Base-by-base conservation (phyloP, 768 basidiomycete species). In the Pisolithus albus region DNA sequence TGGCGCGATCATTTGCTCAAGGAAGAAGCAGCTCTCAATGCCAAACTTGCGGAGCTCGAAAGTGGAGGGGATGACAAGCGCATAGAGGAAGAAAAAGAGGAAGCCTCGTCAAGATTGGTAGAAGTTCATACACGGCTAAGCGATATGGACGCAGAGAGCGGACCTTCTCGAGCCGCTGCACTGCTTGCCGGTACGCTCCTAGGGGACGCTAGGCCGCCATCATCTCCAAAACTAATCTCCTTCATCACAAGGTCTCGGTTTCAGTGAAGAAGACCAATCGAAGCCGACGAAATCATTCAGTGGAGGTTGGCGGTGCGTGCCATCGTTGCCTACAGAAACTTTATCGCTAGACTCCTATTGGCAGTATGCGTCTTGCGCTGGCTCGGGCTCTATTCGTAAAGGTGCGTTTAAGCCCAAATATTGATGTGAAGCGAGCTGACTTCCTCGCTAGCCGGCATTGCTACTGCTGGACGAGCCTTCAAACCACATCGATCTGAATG, bases 131-230 rank as follows among this genome's bases (percentile, higher is more conserved):
- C 86, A 43, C 80, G 87, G 44, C 70, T 98, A 43, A 83, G 92
- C n/a, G 96, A 99, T 46, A 98, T 99, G 85, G 96, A 99, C 58
- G 95, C 95, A 3, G 95, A 90, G 64, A 95, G 88, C 64, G 96
- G 93, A 3, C 96, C 96, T n/a, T 86, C 92, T 7, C 73, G 96
- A 43, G 94, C 95, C 19, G 91, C 92, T 13, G 79, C 89, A 18
- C 72, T 99, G 23, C 75, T 97, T 24, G 92, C 92, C 19, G 95
- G 88, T 87, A 58, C 50, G 68, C 58, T 4, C 38, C 5, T 7
- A 16, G 15, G 13, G 13, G 16, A 46, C 16, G 45, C 2, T 6
- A 24, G 42, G 13, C 16, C 3, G 11, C 34, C 53, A 8, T 7
- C 36, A 37, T 36, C 18, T 46, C 41, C 48, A 60, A 5, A 11